Conservation (phyloP, 2,329 filamentous ascomycete genomes). For the Ophioceras dolichostomum region DNA sequence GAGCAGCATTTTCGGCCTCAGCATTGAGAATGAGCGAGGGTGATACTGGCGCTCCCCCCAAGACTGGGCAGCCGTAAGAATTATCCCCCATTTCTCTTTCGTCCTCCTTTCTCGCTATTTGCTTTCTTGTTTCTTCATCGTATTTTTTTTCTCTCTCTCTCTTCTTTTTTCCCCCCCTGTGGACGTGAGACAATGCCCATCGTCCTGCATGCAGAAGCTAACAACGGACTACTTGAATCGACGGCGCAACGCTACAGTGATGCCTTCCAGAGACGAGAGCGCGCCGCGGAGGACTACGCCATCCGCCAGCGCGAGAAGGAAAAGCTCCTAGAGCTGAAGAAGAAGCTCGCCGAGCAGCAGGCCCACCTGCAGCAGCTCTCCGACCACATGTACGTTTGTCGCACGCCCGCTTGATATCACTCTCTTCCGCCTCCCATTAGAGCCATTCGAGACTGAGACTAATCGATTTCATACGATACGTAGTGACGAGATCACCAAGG, state of each 20-base stretch:
- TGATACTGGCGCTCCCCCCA: conserved; percentile 52
- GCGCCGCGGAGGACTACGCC: conserved; percentile 72
- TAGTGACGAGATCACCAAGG: conserved; percentile 67
- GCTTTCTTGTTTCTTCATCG: background rate
- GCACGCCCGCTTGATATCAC: background rate
- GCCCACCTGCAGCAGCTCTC: conserved; percentile 75
- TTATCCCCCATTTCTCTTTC: no score
- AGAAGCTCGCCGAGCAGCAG: conserved; percentile 65
- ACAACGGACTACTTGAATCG: no score
- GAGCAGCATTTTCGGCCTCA: conserved; percentile 49
- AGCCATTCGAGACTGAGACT: no score
- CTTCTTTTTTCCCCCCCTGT: no score
- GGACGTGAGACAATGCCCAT: no score
- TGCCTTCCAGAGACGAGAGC: conserved; percentile 84
- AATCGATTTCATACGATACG: background rate
- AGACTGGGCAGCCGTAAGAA: conserved; percentile 39
- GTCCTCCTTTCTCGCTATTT: no score
- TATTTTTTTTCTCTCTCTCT: no score
- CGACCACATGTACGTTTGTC: conserved; percentile 62
- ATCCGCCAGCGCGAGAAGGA: conserved; percentile 81
- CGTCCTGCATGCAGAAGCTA: no score
- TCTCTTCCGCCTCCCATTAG: background rate
- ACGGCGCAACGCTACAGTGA: no score
- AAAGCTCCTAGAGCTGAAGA: conserved; percentile 70
- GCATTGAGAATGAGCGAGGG: conserved; percentile 54